Conservation (phyloP, 805 yeast genomes). For the Kodamaea kakaduensis region DNA sequence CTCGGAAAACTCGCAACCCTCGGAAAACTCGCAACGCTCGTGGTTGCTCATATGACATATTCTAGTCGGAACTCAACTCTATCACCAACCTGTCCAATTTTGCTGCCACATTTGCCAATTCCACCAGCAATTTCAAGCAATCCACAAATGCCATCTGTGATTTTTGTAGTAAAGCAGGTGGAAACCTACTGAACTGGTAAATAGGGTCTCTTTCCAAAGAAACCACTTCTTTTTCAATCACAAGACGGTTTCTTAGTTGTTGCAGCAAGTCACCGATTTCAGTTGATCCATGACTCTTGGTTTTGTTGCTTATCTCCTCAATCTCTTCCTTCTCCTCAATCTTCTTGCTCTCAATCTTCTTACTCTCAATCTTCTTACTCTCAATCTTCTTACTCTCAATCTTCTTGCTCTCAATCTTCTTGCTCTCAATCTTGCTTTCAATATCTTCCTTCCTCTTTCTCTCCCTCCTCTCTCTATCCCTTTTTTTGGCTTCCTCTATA, state of each 20-base stretch:
- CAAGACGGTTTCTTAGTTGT: background rate
- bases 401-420: constrained; percentile 1
- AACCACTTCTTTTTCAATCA: no score
- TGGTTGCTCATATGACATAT: no score
- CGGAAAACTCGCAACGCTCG: no score
- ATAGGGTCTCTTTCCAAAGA: constrained; percentile 15
- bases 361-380: constrained; percentile 2
- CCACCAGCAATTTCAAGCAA: constrained; percentile 18
- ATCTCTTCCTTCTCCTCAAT: constrained; percentile 3
- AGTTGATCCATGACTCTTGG: no score
- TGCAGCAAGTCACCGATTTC: no score
- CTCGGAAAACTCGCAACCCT: no score
- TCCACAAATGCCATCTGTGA: constrained; percentile 17
- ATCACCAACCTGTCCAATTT: constrained; percentile 17
- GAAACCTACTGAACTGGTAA: constrained; percentile 23
- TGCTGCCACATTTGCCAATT: constrained; percentile 18
- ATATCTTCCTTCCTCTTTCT: constrained; percentile 7
- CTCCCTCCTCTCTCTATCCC: constrained; percentile 1
- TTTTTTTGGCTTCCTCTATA: constrained; percentile 3
- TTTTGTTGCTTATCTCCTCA: no score
- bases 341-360: constrained; percentile 4
- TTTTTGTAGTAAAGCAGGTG: constrained; percentile 19
- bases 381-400: constrained; percentile 4
- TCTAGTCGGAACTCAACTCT: no score
- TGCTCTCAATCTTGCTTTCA: constrained; percentile 2